Evolutionary conservation across 805 yeast species (phyloP).

Genomic region (Candida hispaniensis): DNA sequence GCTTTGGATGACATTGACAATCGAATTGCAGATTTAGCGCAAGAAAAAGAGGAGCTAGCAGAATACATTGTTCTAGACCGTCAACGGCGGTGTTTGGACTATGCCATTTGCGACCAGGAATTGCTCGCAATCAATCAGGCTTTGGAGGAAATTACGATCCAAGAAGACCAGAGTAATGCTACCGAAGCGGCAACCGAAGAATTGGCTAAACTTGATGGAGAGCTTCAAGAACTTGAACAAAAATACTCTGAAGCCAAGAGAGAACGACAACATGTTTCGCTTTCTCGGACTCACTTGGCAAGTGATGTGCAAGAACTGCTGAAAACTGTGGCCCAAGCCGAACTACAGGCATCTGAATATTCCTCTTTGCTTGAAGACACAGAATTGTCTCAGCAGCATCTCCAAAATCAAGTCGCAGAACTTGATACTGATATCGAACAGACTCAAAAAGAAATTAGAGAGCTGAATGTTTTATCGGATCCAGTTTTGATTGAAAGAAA

Average conservation of each 20-base stretch:
- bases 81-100: slow-evolving; percentile 60
- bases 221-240: slow-evolving; percentile 27
- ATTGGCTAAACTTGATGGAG: slow-evolving; percentile 31
- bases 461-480: too few species aligned
- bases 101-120: slow-evolving; percentile 68
- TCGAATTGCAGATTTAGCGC: slow-evolving; percentile 64
- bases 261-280: slow-evolving; percentile 19
- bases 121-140: slow-evolving; percentile 47
- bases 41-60: slow-evolving; percentile 67
- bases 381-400: slow-evolving; percentile 4
- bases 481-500: too few species aligned
- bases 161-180: slow-evolving; percentile 21
- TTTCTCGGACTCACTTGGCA: slow-evolving; percentile 3
- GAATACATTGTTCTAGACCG: slow-evolving; percentile 58
- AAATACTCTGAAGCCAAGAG: slow-evolving; percentile 19
- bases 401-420: slow-evolving; percentile 15
- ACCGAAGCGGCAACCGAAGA: slow-evolving; percentile 30
- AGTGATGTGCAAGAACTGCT: slow-evolving; percentile 6
- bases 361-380: slow-evolving; percentile 33
- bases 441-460: too few species aligned
- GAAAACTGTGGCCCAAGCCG: slow-evolving; percentile 2
- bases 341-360: slow-evolving; percentile 3
- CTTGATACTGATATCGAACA: slow-evolving; percentile 6
- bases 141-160: slow-evolving; percentile 50
- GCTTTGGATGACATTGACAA: slow-evolving; percentile 59